These are phyloP conservation scores for Begonia fuchsioides DNA, from an alignment of 306 rosid genomes.

Conservation along the genomic window DNA sequence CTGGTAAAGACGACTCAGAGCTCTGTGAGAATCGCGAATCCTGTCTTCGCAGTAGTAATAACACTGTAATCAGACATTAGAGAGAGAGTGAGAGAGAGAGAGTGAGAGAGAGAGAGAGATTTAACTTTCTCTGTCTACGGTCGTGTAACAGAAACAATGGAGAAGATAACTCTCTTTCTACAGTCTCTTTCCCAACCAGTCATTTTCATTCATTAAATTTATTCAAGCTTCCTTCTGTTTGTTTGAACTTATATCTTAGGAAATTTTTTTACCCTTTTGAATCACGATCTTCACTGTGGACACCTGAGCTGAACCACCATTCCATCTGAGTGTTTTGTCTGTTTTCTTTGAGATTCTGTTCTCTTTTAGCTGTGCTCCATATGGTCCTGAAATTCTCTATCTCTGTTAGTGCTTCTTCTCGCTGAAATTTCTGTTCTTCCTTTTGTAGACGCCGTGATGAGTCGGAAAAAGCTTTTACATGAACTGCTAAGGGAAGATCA, in stretches of 20 bases:
- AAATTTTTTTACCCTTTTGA: neutral
- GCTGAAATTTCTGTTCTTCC: neutral
- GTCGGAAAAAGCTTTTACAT: constrained; percentile 18
- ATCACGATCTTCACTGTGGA: neutral
- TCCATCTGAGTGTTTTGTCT: neutral
- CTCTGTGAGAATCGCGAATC: no score
- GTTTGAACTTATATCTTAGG: no score
- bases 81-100: no score
- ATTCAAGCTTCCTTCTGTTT: no score
- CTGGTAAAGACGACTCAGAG: no score
- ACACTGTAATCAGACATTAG: no score
- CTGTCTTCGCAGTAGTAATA: no score
- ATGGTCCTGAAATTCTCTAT: neutral
- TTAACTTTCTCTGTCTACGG: neutral
- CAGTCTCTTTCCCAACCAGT: neutral
- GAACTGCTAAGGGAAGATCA: constrained; percentile 32
- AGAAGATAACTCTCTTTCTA: no score
- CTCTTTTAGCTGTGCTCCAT: no score
- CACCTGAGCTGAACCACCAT: no score
- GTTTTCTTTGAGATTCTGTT: neutral
- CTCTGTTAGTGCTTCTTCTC: neutral
- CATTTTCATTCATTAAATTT: neutral
- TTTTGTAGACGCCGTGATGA: constrained; percentile 7
- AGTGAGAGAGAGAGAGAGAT: no score
- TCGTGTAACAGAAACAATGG: no score